Percentiles rank a stretch among this genome's conserved stretches.
Evolutionary conservation across 208 protist species (phyloP).

Genomic region (Wallacemonas sp.): DNA sequence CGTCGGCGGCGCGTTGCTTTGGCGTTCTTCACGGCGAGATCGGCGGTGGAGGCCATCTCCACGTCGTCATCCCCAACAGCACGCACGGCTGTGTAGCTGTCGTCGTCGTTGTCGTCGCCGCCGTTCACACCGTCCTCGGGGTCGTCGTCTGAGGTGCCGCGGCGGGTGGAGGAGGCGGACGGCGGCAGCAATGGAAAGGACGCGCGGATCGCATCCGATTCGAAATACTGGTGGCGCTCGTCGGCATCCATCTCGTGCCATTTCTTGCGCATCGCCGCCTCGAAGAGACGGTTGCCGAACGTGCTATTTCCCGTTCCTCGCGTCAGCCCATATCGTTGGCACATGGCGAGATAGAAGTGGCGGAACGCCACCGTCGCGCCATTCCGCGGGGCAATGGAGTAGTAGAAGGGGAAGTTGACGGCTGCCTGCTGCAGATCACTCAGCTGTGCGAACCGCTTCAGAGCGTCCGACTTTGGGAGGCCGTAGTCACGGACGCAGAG

Average conservation of each 20-base stretch:
- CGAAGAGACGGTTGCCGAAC: constrained; percentile 60
- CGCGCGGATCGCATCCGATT: constrained; percentile 37
- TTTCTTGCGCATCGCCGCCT: constrained; percentile 56
- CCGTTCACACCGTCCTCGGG: constrained; percentile 18
- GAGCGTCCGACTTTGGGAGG: constrained; percentile 37
- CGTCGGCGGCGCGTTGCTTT: too few species aligned
- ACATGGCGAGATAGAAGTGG: constrained; percentile 67
- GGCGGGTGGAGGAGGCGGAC: neutral
- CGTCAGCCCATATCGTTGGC: constrained; percentile 50
- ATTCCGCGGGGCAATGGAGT: constrained; percentile 41
- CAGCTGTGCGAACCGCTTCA: constrained; percentile 38
- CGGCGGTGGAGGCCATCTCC: neutral
- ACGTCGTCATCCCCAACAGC: constrained; percentile 8
- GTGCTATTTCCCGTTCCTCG: constrained; percentile 16
- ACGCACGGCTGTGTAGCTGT: neutral
- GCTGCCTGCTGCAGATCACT: constrained; percentile 75
- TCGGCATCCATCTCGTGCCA: constrained; percentile 53
- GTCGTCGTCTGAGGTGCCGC: neutral
- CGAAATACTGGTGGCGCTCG: constrained; percentile 59
- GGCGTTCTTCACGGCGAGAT: constrained; percentile 5
- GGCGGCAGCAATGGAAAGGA: constrained; percentile 41
- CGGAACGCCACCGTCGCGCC: constrained; percentile 38
- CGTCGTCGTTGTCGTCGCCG: constrained; percentile 6
- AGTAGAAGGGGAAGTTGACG: constrained; percentile 81
- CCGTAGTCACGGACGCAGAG: constrained; percentile 82